Base-by-base conservation (phyloP, 2,329 filamentous ascomycete species). In the Elsinoe ampelina region DNA sequence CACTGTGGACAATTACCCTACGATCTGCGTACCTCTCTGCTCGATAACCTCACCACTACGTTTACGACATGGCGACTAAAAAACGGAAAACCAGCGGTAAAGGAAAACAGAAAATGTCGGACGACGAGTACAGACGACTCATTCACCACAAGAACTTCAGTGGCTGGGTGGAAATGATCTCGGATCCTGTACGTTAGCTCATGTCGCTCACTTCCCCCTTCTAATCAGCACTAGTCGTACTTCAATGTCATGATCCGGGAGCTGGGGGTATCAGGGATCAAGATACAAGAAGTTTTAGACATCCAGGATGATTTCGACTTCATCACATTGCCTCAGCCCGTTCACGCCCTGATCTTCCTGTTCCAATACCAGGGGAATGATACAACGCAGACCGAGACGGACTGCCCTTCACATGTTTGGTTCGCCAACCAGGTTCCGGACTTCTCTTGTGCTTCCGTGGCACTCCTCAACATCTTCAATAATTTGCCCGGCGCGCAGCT, bases 371-470 rank as follows among this genome's bases (percentile, higher is more conserved):
- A 82, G 63, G 70, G 80, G 32, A 76, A 78, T n/a, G 77, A 82
- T 57, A 68, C 72, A 4, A 68, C 69, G 62, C 80, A 73, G 65
- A 72, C 77, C 57, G 75, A 79, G 60, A 59, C 58, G 2, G 77
- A 68, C 60, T 84, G 80, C 60, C 83, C 84, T 0, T 73, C 81
- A 2, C 74, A 82, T 30, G 75, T 97, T 15, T 98, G 93, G 92
- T 97, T 96, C 69, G 90, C 91, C 26, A 96, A 96, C 65, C 92
- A 95, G 73, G 86, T 87, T 1, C 85, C 83, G 0, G 79, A 81
- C 57, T 95, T 95, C 70, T 86, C 89, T 22, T 98, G 93, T 71
- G 93, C 89, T 17, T 93, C 89, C n/a, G 82, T 96, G 45, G 90
- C 93, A 2, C 77, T 97, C 62, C 79, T 96, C 63, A 97, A 97